Conservation (phyloP, 345 rosid species). For the Turnera subulata region DNA sequence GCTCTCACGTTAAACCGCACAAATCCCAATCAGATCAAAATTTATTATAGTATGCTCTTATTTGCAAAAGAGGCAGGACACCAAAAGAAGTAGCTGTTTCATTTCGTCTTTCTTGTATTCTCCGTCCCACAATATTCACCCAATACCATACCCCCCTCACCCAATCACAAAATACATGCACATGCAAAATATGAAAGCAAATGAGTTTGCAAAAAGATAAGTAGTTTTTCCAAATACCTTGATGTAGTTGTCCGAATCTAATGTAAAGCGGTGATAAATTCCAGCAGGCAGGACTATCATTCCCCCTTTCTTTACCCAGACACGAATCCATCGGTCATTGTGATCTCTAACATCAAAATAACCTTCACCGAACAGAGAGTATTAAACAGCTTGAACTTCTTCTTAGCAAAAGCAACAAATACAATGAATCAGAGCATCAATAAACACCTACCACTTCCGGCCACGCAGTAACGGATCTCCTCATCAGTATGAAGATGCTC, state of each 20-base stretch:
- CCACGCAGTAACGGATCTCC: conserved; percentile 88
- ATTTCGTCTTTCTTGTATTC: too few species aligned
- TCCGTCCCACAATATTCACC: too few species aligned
- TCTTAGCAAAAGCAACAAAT: neutral
- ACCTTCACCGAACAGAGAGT: conserved; percentile 36
- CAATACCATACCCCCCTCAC: too few species aligned
- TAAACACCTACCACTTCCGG: conserved; percentile 70
- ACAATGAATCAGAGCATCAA: neutral
- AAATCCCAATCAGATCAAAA: too few species aligned
- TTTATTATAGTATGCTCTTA: too few species aligned
- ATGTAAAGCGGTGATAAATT: conserved; percentile 78
- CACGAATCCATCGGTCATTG: conserved; percentile 71
- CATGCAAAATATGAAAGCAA: too few species aligned
- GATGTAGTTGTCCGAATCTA: conserved; percentile 68
- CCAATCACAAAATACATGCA: too few species aligned
- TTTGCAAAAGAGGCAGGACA: too few species aligned
- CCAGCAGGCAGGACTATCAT: conserved; percentile 90
- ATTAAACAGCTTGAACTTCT: conserved; percentile 1
- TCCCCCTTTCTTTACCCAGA: conserved; percentile 86
- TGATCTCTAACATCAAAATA: conserved; percentile 82
- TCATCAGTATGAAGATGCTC: conserved; percentile 98
- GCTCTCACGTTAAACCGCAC: too few species aligned
- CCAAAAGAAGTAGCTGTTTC: too few species aligned
- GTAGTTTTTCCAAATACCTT: conserved; percentile 39
- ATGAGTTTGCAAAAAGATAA: too few species aligned